Percentiles rank a stretch among this genome's conserved stretches.
These are phyloP conservation scores for Ceriops decandra DNA, from an alignment of 345 rosid genomes.

Conservation along the genomic window DNA sequence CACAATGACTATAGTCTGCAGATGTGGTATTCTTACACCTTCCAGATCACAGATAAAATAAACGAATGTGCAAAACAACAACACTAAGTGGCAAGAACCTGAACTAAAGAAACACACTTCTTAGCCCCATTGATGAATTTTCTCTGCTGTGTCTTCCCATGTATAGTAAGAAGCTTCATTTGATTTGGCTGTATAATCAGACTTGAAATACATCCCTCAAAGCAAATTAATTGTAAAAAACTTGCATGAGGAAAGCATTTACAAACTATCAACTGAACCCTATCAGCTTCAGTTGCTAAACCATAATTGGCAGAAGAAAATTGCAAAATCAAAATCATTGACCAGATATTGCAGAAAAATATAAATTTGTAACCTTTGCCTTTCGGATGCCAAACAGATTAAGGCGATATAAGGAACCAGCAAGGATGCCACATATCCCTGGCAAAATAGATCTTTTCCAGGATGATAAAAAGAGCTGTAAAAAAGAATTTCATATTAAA, in stretches of 20 bases:
- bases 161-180: too few species aligned
- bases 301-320: not conserved
- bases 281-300: not conserved
- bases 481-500: constrained; percentile 18
- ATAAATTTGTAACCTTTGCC: constrained; percentile 55
- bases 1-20: too few species aligned
- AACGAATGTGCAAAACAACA: too few species aligned
- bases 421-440: constrained; percentile 84
- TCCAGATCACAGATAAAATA: too few species aligned
- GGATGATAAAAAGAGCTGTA: constrained; percentile 88
- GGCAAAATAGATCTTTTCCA: constrained; percentile 83
- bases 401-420: constrained; percentile 83
- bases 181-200: too few species aligned
- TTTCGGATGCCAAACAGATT: constrained; percentile 72
- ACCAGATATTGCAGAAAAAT: not conserved
- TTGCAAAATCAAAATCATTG: too few species aligned
- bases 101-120: too few species aligned
- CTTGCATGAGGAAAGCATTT: not conserved
- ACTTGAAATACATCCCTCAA: too few species aligned
- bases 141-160: too few species aligned
- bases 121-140: too few species aligned
- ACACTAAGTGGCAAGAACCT: too few species aligned
- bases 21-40: too few species aligned
- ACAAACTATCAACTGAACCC: not conserved
- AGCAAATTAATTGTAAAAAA: not conserved